These are phyloP conservation scores for Fusarium kyushuense DNA, from an alignment of 2,329 filamentous ascomycete genomes.

Conservation along the genomic window DNA sequence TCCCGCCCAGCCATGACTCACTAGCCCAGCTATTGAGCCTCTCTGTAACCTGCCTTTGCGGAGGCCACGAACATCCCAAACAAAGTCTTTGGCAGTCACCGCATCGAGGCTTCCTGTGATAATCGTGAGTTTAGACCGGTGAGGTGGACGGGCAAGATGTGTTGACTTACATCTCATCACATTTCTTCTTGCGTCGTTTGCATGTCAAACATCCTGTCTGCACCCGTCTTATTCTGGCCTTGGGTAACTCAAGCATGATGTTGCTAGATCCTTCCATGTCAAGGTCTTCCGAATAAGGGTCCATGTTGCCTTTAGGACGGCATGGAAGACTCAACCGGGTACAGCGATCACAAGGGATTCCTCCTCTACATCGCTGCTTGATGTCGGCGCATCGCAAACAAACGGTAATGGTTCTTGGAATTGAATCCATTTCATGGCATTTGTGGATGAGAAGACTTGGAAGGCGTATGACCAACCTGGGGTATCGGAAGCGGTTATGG, in stretches of 20 bases:
- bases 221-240: neutral
- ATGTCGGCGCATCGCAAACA: constrained; percentile 13
- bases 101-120: constrained; percentile 1
- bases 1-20: constrained; percentile 2
- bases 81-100: constrained; percentile 12
- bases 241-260: neutral
- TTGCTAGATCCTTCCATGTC: neutral
- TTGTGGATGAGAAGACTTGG: neutral
- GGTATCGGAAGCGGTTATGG: constrained; percentile 10
- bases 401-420: too few species aligned
- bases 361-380: constrained; percentile 16
- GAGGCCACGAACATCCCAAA: neutral
- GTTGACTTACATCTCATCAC: neutral
- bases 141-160: neutral
- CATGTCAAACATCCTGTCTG: constrained; percentile 15
- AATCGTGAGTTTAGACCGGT: neutral
- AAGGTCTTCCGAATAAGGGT: neutral
- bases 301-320: neutral
- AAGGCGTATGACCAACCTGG: constrained; percentile 7
- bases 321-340: constrained; percentile 5
- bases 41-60: neutral
- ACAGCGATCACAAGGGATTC: constrained; percentile 1
- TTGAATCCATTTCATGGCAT: too few species aligned
- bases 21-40: constrained; percentile 7
- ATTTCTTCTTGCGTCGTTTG: constrained; percentile 15